phyloP scores from a whole-genome alignment of 2,329 filamentous ascomycete genomes.

The Colletotrichum kahawae region DNA sequence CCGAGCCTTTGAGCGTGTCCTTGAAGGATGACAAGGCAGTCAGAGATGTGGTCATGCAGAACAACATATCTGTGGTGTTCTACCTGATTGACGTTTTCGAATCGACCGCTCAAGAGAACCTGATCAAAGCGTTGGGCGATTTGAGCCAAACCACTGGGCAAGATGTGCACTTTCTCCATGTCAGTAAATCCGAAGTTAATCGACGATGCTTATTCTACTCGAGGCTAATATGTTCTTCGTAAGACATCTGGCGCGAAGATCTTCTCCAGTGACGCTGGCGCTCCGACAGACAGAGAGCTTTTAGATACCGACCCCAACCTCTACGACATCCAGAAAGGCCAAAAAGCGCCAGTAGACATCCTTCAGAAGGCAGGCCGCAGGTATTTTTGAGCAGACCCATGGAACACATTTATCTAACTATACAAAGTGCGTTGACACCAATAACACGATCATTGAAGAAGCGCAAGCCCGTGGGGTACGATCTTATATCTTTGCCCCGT shows the following conservation, averaged over 20 bases:
- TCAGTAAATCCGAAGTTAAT: background rate
- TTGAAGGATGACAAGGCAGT: background rate
- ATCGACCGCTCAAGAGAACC: background rate
- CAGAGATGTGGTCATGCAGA: background rate
- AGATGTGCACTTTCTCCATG: background rate
- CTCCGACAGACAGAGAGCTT: background rate
- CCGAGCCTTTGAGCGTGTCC: background rate
- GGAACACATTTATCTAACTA: background rate
- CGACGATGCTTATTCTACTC: background rate
- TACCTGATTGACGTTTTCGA: background rate
- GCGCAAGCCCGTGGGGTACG: background rate
- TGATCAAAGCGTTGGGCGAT: background rate
- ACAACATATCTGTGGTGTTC: background rate
- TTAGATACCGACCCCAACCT: background rate
- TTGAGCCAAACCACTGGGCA: background rate
- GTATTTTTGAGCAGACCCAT: background rate
- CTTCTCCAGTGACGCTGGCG: background rate
- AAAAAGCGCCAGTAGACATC: accelerated
- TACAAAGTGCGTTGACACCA: background rate
- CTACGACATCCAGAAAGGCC: background rate
- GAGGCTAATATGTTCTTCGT: background rate
- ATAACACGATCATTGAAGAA: background rate
- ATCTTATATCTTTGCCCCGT: background rate
- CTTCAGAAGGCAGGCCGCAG: background rate
- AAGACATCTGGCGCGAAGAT: background rate